A percentile compares a stretch with the other conserved stretches of the same genome.
Evolutionary conservation across 2,329 filamentous ascomycete genomes (phyloP).

Genomic region (Cylindrodendrum hubeiense): DNA sequence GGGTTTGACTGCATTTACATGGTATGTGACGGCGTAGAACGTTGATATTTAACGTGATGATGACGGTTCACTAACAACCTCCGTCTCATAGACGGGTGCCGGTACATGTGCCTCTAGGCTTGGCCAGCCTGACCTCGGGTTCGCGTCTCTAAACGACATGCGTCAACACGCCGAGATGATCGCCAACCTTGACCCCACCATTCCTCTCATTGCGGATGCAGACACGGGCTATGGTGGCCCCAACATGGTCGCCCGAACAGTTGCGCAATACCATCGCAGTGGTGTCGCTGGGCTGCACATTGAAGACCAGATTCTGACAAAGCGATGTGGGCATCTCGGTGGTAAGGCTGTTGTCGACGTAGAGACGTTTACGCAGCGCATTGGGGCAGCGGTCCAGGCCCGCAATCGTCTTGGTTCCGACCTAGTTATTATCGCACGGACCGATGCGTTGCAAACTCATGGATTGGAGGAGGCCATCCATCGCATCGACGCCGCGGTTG

Average conservation of each 20-base stretch:
- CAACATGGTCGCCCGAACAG: slow-evolving; percentile 65
- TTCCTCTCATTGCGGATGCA: slow-evolving; percentile 72
- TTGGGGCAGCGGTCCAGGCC: slow-evolving; percentile 66
- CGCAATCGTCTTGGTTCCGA: slow-evolving; percentile 62
- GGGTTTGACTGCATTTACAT: slow-evolving; percentile 77
- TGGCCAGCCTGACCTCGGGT: slow-evolving; percentile 72
- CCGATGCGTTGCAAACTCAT: slow-evolving; percentile 68
- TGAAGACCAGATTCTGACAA: slow-evolving; percentile 73
- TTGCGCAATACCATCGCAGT: slow-evolving; percentile 63
- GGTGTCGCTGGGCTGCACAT: slow-evolving; percentile 72
- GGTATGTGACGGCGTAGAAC: too few relatives aligned
- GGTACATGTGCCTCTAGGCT: slow-evolving; percentile 72
- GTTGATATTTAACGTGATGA: too few relatives aligned
- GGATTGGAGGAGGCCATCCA: slow-evolving; percentile 69
- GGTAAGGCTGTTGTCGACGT: slow-evolving; percentile 70
- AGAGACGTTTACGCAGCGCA: slow-evolving; percentile 65
- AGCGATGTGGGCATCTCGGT: slow-evolving; percentile 74
- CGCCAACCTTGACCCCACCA: slow-evolving; percentile 65
- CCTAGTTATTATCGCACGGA: slow-evolving; percentile 74
- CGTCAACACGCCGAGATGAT: slow-evolving; percentile 73
- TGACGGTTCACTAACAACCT: too few relatives aligned
- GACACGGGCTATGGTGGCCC: slow-evolving; percentile 70
- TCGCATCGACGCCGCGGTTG: slow-evolving; percentile 62
- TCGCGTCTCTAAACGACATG: slow-evolving; percentile 74
- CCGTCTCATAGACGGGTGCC: slow-evolving; percentile 73